Conservation (phyloP, 1,284 basidiomycete species). For the Exobasidium cylindrosporum region DNA sequence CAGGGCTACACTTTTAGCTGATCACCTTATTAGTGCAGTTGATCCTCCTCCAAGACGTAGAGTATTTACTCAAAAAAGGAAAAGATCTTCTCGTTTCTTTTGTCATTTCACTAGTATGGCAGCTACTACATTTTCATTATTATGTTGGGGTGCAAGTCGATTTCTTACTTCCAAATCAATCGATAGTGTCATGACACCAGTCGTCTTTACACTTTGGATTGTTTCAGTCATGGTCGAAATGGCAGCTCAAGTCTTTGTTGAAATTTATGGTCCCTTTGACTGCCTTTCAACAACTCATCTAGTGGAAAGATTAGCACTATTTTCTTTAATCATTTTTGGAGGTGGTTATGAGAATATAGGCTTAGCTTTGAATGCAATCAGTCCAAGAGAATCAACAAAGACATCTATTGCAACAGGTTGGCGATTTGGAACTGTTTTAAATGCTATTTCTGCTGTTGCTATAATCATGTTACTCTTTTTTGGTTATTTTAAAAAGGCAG, state of each 20-base stretch:
- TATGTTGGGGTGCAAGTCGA: not conserved
- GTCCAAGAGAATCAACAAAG: not conserved
- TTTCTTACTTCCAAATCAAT: not conserved
- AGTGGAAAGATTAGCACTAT: not conserved
- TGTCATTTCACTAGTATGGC: not conserved
- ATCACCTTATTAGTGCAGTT: not conserved
- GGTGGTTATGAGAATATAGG: not conserved
- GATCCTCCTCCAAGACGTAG: not conserved
- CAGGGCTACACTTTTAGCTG: not conserved
- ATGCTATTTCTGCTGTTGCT: not conserved
- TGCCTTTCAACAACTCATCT: not conserved
- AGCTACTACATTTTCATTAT: not conserved
- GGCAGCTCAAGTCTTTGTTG: not conserved
- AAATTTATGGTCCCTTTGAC: not conserved
- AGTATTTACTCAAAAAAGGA: not conserved
- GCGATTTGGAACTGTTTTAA: not conserved
- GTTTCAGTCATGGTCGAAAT: not conserved
- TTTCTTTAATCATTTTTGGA: not conserved
- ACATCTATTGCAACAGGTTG: not conserved
- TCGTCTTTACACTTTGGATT: not conserved
- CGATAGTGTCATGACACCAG: not conserved
- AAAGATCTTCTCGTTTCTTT: not conserved
- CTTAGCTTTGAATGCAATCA: not conserved
- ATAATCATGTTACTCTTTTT: conserved; percentile 1
- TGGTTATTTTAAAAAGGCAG: not conserved